Evolutionary conservation across 495 filamentous ascomycete genomes (phyloP).

Genomic region (Cercophora scortea): DNA sequence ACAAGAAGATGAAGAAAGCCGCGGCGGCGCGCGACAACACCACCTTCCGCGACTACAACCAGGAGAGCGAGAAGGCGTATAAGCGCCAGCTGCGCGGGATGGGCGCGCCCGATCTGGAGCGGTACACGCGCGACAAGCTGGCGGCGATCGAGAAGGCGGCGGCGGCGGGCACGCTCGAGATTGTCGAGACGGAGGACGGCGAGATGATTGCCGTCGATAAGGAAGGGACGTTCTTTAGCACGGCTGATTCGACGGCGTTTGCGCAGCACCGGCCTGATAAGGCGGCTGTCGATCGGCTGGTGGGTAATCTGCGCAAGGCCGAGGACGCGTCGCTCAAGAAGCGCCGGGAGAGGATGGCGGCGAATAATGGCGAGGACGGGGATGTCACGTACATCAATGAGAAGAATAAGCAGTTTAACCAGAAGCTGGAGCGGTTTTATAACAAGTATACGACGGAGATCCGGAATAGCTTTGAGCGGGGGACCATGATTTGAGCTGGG

Average conservation of each 20-base stretch:
- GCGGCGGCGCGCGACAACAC: constrained; percentile 72
- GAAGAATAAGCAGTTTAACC: constrained; percentile 99
- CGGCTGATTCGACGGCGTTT: constrained; percentile 72
- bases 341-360: constrained; percentile 64
- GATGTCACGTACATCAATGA: constrained; percentile 99
- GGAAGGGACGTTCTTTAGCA: constrained; percentile 82
- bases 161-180: constrained; percentile 69
- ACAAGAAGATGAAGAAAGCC: constrained; percentile 81
- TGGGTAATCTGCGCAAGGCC: constrained; percentile 77
- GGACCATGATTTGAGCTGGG: constrained; percentile 65
- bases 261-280: constrained; percentile 82
- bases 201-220: constrained; percentile 91
- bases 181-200: constrained; percentile 89
- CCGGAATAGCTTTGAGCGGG: constrained; percentile 93
- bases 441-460: constrained; percentile 99
- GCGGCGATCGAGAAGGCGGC: constrained; percentile 78
- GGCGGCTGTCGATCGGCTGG: constrained; percentile 82
- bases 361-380: constrained; percentile 64
- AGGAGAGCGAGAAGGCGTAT: constrained; percentile 85
- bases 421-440: constrained; percentile 90
- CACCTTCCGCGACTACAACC: constrained; percentile 83
- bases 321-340: constrained; percentile 82
- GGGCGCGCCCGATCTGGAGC: constrained; percentile 58
- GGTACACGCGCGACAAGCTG: constrained; percentile 78
- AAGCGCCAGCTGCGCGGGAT: constrained; percentile 78